Evolutionary conservation across 768 basidiomycete species (phyloP).

Genomic region (Pleurotus cornucopiae): DNA sequence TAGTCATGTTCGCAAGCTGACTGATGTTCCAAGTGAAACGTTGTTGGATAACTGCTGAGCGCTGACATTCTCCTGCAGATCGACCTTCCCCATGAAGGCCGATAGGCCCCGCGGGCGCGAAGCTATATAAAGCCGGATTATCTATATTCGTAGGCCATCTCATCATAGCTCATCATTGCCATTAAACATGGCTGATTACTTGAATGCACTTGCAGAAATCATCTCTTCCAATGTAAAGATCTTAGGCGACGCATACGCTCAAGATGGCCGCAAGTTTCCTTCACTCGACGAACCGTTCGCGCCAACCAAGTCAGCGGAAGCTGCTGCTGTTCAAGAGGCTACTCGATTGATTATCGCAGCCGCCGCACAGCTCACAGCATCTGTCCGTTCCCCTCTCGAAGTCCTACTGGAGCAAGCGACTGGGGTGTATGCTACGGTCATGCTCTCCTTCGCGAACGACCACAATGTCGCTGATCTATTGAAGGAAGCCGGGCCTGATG

Average conservation of each 20-base stretch:
- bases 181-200: background rate
- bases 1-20: background rate
- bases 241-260: background rate
- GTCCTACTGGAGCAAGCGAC: conserved; percentile 8
- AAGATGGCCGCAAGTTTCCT: conserved; percentile 6
- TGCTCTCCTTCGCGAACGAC: background rate
- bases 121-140: background rate
- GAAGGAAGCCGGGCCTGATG: conserved; percentile 32
- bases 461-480: conserved; percentile 33
- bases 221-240: conserved; percentile 6
- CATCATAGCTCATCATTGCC: background rate
- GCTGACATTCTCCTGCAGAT: too few species aligned
- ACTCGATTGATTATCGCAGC: conserved; percentile 16
- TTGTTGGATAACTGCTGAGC: background rate
- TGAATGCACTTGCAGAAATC: background rate
- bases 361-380: conserved; percentile 18
- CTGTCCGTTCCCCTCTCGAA: conserved; percentile 15
- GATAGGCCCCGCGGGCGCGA: background rate
- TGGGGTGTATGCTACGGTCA: conserved; percentile 7
- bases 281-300: conserved; percentile 13
- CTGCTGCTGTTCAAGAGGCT: conserved; percentile 8
- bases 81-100: too few species aligned
- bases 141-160: background rate
- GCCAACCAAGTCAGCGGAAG: conserved; percentile 1
- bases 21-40: background rate